Evolutionary conservation across 1,139 yeast genomes (phyloP).

Genomic region (Protomyces arabidopsidicola): DNA sequence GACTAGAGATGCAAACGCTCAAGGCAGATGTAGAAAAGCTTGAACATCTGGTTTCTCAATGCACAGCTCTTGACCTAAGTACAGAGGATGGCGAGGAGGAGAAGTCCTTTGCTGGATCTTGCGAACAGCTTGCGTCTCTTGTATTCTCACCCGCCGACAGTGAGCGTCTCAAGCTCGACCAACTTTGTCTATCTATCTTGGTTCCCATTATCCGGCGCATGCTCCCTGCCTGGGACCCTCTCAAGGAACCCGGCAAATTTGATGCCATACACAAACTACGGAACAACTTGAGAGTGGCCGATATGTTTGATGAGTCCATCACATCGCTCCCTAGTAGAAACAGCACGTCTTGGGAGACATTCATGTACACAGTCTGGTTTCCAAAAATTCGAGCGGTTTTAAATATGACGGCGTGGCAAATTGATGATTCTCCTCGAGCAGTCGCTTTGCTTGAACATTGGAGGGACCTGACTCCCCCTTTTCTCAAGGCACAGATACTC

Average conservation of each 20-base stretch:
- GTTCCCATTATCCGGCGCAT: slow-evolving; percentile 36
- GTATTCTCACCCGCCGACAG: not conserved
- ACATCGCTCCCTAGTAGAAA: slow-evolving; percentile 29
- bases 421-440: slow-evolving; percentile 42
- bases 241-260: slow-evolving; percentile 37
- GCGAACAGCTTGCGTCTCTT: not conserved
- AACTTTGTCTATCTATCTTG: slow-evolving; percentile 39
- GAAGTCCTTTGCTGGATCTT: not conserved
- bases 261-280: not conserved
- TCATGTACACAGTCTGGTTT: slow-evolving; percentile 42
- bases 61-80: not conserved
- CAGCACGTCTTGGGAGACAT: slow-evolving; percentile 39
- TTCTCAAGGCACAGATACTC: slow-evolving; percentile 39
- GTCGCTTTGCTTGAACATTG: slow-evolving; percentile 44
- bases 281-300: slow-evolving; percentile 5
- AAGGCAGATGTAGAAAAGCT: not conserved
- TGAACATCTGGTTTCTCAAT: not conserved
- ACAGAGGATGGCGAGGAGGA: not conserved
- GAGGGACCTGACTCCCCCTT: slow-evolving; percentile 42
- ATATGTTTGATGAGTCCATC: not conserved
- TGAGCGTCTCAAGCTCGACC: slow-evolving; percentile 31
- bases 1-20: slow-evolving; percentile 32
- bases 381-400: slow-evolving; percentile 40
- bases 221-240: slow-evolving; percentile 43
- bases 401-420: slow-evolving; percentile 30